Evolutionary conservation across 441 rosid genomes (phyloP), one percentile per base, ranked within the genome.

Genomic region (Eruca vesicaria): DNA sequence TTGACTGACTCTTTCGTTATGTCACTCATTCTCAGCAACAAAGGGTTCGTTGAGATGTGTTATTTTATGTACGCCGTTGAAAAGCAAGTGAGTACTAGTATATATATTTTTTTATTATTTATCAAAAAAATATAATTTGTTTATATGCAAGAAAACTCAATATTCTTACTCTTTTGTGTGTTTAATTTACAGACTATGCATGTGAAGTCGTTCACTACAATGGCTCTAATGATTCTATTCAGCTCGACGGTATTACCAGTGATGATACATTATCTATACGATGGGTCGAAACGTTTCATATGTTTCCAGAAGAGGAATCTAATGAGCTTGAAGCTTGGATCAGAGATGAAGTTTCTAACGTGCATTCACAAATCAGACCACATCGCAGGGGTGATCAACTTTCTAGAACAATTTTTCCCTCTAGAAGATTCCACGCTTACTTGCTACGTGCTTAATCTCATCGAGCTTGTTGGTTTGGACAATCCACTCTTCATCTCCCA

Each of bases 281-380:
- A 86, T 23, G 86, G 89, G 1, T 85, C 90, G 0, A 82, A 80
- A 53, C 79, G 79, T 73, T 86, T 86, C 58, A 80, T 80, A 28
- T 82, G 81, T 63, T 85, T 83, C 79, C 64, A 79, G 65, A 75
- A 73, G 33, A 79, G 86, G 67, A 86, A 83, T 72, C 36, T 91
- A 8, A 71, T 77, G 77, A 71, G 52, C 55, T 53, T 67, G 43
- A 78, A 66, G 67, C 71, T 23, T 31, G 60, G 82, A 11, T 52
- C 78, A 1, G 89, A 78, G 78, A 77, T 86, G 4, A 77, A 72
- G 41, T 55, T 91, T 23, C 75, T 91, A 4, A 56, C 86, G 0
- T 88, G 94, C 64, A 82, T 93, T 63, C 85, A 88, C 64, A 77
- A 81, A 57, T 84, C 87, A 4, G 81, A 74, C n/a, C 83, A 88